These are phyloP conservation scores for Euphorbia lathyris DNA, from an alignment of 345 rosid genomes.

Conservation along the genomic window DNA sequence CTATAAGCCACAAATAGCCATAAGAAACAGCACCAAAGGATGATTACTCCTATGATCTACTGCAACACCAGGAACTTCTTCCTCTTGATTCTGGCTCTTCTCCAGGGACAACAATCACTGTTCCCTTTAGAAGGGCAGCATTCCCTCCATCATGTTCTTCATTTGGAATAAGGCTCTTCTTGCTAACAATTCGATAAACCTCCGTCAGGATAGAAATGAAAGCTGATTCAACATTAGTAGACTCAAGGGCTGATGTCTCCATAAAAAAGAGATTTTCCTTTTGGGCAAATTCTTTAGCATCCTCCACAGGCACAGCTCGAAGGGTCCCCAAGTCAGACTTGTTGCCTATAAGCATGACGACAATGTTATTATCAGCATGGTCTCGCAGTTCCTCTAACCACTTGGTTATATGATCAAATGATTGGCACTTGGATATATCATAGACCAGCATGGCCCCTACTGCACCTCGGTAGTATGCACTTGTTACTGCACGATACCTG, in stretches of 20 bases:
- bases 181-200: conserved; percentile 51
- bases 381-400: conserved; percentile 61
- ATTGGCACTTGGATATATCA: conserved; percentile 50
- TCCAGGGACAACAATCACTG: conserved; percentile 37
- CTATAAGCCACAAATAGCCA: conserved; percentile 4
- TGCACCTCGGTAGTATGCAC: conserved; percentile 69
- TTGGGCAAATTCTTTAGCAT: conserved; percentile 59
- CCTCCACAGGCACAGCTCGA: conserved; percentile 55
- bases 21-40: background rate
- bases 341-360: conserved; percentile 60
- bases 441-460: conserved; percentile 70
- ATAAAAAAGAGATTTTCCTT: conserved; percentile 52
- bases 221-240: conserved; percentile 57
- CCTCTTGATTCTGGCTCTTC: conserved; percentile 30
- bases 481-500: conserved; percentile 66
- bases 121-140: conserved; percentile 50
- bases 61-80: conserved; percentile 35
- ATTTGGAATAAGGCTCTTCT: conserved; percentile 48
- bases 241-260: conserved; percentile 66
- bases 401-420: conserved; percentile 54
- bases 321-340: conserved; percentile 51
- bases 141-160: conserved; percentile 49
- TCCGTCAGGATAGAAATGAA: conserved; percentile 52
- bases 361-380: conserved; percentile 57
- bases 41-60: conserved; percentile 24